Conservation (phyloP, 106 monocot species). For the Narthecium ossifragum region DNA sequence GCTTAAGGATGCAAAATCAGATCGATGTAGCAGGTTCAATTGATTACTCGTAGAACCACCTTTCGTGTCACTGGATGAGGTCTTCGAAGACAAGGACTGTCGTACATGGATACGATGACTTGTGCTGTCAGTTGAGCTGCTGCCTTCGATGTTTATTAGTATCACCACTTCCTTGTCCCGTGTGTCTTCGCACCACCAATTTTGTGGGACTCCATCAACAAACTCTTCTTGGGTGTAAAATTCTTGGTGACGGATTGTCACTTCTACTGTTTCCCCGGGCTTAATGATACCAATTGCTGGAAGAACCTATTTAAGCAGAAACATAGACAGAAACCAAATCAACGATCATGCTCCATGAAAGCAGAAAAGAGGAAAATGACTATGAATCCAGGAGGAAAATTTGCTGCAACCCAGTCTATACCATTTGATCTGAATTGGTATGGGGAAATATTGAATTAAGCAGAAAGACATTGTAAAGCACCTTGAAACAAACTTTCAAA, state of each 20-base stretch:
- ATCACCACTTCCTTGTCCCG: constrained; percentile 41
- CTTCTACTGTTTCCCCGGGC: constrained; percentile 38
- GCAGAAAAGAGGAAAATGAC: background rate
- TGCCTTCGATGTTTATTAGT: constrained; percentile 30
- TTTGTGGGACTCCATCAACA: constrained; percentile 34
- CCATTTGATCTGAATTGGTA: background rate
- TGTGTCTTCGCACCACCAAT: constrained; percentile 36
- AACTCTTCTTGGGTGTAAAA: constrained; percentile 27
- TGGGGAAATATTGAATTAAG: background rate
- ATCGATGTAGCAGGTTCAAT: constrained; percentile 35
- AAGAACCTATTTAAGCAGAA: constrained; percentile 19
- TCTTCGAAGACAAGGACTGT: constrained; percentile 24
- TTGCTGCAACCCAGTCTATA: background rate
- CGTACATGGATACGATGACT: constrained; percentile 25
- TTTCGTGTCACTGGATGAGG: constrained; percentile 5
- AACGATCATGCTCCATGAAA: background rate
- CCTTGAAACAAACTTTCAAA: background rate
- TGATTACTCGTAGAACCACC: constrained; percentile 19
- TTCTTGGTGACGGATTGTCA: constrained; percentile 39
- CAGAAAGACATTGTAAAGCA: background rate
- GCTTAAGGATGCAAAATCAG: constrained; percentile 29
- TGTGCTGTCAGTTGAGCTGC: constrained; percentile 21
- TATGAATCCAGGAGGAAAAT: background rate
- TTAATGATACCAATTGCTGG: constrained; percentile 50
- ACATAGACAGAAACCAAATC: background rate